Evolutionary conservation across 2,329 filamentous ascomycete species (phyloP).

Genomic region (Bipolaris zeicola): DNA sequence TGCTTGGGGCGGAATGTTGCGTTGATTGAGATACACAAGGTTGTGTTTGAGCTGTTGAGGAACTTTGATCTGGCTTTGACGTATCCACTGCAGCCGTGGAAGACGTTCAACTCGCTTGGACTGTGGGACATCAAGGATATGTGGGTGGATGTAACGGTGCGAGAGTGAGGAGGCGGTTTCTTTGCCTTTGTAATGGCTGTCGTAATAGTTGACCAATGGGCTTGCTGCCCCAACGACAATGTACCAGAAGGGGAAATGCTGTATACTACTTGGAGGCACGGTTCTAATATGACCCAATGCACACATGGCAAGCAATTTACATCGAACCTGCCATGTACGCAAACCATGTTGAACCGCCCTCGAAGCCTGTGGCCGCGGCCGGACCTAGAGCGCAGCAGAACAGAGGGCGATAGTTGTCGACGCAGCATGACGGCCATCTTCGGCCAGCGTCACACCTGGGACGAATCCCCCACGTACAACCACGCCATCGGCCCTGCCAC

Average conservation of each 20-base stretch:
- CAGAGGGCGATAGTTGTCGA: constrained; percentile 1
- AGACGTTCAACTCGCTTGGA: constrained; percentile 34
- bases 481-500: constrained; percentile 12
- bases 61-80: constrained; percentile 42
- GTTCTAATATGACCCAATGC: neutral
- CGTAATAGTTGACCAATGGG: constrained; percentile 4
- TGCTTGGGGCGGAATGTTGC: constrained; percentile 46
- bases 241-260: constrained; percentile 1
- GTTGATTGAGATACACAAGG: constrained; percentile 48
- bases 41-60: constrained; percentile 49
- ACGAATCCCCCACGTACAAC: constrained; percentile 8
- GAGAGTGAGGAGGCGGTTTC: constrained; percentile 13
- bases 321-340: neutral
- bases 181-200: neutral
- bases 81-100: constrained; percentile 40
- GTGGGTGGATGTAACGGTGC: constrained; percentile 39
- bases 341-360: neutral
- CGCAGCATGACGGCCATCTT: constrained; percentile 14
- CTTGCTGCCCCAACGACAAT: neutral
- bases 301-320: neutral
- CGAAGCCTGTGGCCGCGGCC: constrained; percentile 1
- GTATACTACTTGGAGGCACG: neutral
- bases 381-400: constrained; percentile 9
- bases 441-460: constrained; percentile 8
- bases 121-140: constrained; percentile 41